These are phyloP conservation scores for Petunia hybrid DNA, from an alignment of 305 asterid genomes.

Conservation along the genomic window DNA sequence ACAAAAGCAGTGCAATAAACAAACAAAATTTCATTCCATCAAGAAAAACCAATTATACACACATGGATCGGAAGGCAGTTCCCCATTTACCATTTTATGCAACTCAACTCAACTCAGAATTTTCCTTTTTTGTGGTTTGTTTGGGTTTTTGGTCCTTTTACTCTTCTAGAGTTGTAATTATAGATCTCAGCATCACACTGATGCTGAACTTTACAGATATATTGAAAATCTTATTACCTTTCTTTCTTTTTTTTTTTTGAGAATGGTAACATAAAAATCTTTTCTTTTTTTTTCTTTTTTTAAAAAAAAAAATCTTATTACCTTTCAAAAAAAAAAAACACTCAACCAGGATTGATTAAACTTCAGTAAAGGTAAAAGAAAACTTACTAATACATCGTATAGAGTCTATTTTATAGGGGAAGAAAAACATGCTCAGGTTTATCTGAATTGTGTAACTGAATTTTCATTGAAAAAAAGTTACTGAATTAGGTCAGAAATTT, in stretches of 20 bases:
- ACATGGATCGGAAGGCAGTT: not conserved
- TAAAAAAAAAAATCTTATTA: no score
- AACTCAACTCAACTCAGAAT: no score
- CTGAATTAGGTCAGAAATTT: not conserved
- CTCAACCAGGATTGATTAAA: not conserved
- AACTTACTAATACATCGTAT: conserved; percentile 3
- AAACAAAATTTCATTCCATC: not conserved
- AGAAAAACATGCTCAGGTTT: not conserved
- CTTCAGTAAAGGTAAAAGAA: not conserved
- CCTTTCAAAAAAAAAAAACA: no score
- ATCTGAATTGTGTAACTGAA: conserved; percentile 4
- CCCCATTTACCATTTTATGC: conserved; percentile 19
- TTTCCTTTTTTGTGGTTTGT: no score
- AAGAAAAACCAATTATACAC: not conserved
- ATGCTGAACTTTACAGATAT: no score
- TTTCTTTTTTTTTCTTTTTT: no score
- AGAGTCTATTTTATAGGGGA: not conserved
- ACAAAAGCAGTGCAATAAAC: not conserved
- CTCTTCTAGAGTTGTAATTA: no score
- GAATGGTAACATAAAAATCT: no score
- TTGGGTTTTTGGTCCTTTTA: no score
- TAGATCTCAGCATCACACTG: no score
- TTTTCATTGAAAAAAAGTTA: not conserved
- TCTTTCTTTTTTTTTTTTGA: no score
- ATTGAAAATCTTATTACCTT: no score